Evolutionary conservation across 2,329 filamentous ascomycete species (phyloP), one percentile per base, ranked within the genome.

Genomic region (Hortaea werneckii): DNA sequence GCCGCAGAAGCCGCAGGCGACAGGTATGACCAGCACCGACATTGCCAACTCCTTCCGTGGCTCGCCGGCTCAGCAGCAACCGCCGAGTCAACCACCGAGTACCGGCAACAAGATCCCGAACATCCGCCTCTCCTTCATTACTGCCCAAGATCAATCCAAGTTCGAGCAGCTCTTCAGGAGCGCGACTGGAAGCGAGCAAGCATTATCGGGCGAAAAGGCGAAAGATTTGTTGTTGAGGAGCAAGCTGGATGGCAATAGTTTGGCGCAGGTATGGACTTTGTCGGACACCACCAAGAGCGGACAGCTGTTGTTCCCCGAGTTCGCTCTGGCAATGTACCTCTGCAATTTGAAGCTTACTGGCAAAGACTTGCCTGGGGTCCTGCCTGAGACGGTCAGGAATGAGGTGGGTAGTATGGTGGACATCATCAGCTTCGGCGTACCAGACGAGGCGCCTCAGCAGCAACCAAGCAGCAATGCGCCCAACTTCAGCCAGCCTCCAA

Each of bases 361-460:
- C 48, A 95, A 94, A 67, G 73, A 82, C 0, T 67, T 98, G 26
- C 92, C 92, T 0, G 61, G 74, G 1, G 66, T 63, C 5, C 74
- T 98, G 7, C 92, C 92, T 0, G 88, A 95, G 29, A 83, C 80
- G 48, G 82, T 98, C 54, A 85, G 82, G 70, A 98, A 98, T 59
- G 92, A 98, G 66, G 92, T 98, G 12, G 96, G 90, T 3, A 95
- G 92, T 67, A 96, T 98, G 89, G 92, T 98, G 37, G 92, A 98
- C 62, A 98, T 98, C 46, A 98, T 98, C 62, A 95, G 88, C 49
- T 98, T 98, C 64, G 87, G 83, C 55, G 78, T 95, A 26, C 80
- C 79, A 0, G 92, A 98, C 53, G 83, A 90, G 28, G 46, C 51
- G 10, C 42, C 54, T 10, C 40, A 53, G 10, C 65, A 66, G 37